Base-by-base conservation (phyloP, 129 eudicot species). In the Lonicera japonica region DNA sequence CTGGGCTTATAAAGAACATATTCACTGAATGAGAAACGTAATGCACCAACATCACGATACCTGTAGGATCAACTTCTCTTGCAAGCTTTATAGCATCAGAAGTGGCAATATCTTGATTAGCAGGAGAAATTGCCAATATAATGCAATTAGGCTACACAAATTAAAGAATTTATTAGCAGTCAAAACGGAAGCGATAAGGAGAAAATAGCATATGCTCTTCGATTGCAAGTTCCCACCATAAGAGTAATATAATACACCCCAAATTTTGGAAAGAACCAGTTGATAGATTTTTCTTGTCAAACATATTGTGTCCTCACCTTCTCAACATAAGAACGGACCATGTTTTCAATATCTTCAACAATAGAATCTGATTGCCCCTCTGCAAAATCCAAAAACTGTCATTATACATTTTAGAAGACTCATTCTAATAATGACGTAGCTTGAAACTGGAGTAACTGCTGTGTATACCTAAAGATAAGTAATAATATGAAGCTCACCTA, bases 91-190 rank as follows among this genome's bases (percentile, higher is more conserved):
- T 94, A 63, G 99, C 99, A 88, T 94, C 99, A 13, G 99, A 94
- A 58, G 99, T 94, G 73, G 99, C 99, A 73, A 94, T 94, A 83
- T 94, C 99, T 88, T 94, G 99, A 81, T 94, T 94, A 69, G 99
- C 99, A 69, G 99, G 99, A 71, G 99, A 94, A 82, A 94, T 94
- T 61, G 99, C 99, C 79, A 94, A 79, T 39, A 94, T 94, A 61
- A 94, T 94, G 83, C 96, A 88, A 72, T 85, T 94, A 17, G 96
- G 99, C 99, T 94, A 65, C 82, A 75, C 18, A 52, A 38, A 61
- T 52, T 18, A 18, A 60, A 6, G 25, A 54, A n/a, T 52, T 17
- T n/a, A 36, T 60, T 43, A 50, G 48, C 64, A 66, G 39, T 22
- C 40, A 12, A 23, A 70, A 22, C 25, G 43, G 9, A 47, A 58